A percentile compares a stretch with the other conserved stretches of the same genome.
phyloP scores from a whole-genome alignment of 176 grass and related monocot genomes.

The Coix lacrymajobi region DNA sequence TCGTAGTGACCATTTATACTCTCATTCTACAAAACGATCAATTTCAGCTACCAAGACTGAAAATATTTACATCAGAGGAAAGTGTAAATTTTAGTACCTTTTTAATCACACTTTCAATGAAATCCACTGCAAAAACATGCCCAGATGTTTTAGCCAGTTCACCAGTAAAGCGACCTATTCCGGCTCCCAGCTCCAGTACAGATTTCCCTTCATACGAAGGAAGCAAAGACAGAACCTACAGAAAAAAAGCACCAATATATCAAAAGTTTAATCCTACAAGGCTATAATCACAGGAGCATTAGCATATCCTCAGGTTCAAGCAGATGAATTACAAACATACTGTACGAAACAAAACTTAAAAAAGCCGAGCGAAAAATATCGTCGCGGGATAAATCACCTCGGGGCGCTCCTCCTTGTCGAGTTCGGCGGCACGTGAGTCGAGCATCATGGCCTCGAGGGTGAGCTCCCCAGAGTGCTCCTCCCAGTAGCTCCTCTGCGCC shows the following conservation, averaged over 20 bases:
- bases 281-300: not conserved
- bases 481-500: conserved; percentile 82
- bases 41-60: not conserved
- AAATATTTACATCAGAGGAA: not conserved
- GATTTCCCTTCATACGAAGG: conserved; percentile 85
- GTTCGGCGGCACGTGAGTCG: conserved; percentile 77
- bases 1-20: conserved; percentile 68
- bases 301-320: not conserved
- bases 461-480: conserved; percentile 85
- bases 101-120: conserved; percentile 90
- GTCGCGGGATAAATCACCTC: conserved; percentile 44
- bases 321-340: not conserved
- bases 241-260: not conserved
- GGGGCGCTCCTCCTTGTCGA: conserved; percentile 89
- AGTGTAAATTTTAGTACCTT: conserved; percentile 43
- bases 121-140: conserved; percentile 89
- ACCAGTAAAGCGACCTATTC: conserved; percentile 90
- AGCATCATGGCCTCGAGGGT: conserved; percentile 94
- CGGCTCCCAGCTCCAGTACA: conserved; percentile 86
- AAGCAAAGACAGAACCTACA: conserved; percentile 82
- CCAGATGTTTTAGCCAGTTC: conserved; percentile 82
- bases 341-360: not conserved
- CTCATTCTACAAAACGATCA: conserved; percentile 57
- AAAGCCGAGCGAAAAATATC: not conserved
- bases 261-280: not conserved